Conservation (phyloP, 176 grass and related monocot genomes). For the Avena eriantha region DNA sequence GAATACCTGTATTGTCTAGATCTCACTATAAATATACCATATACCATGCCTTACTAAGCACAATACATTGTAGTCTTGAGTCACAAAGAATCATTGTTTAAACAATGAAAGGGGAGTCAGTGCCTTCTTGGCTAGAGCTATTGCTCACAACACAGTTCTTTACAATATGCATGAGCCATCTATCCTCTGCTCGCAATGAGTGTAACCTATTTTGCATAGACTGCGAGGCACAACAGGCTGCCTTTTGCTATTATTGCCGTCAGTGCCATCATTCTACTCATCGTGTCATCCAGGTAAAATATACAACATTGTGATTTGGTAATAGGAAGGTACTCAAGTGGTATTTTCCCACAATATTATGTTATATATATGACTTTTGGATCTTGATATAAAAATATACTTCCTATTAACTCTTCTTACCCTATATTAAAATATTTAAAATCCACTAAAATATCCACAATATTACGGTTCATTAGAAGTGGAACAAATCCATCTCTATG, state of each 20-base stretch:
- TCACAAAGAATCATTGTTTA: background rate
- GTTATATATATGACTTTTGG: background rate
- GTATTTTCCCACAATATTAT: background rate
- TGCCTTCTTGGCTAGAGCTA: conserved; percentile 58
- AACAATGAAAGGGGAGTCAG: conserved; percentile 5
- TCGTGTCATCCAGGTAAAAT: conserved; percentile 70
- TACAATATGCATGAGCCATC: conserved; percentile 43
- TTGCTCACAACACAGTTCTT: conserved; percentile 63
- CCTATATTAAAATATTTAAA: background rate
- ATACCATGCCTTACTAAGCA: background rate
- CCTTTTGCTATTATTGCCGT: conserved; percentile 66
- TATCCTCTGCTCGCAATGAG: conserved; percentile 52
- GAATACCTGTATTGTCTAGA: background rate
- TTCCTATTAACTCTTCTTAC: background rate
- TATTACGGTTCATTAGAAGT: background rate
- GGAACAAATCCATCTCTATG: background rate
- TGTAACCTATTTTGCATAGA: conserved; percentile 72
- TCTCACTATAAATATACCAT: background rate
- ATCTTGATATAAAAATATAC: background rate
- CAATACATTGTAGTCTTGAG: background rate
- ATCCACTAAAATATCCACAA: background rate
- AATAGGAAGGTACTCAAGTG: background rate
- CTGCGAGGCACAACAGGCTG: conserved; percentile 18
- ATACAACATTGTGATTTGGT: background rate
- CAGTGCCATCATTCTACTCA: conserved; percentile 51